Evolutionary conservation across 805 yeast species (phyloP), one percentile per base, ranked within the genome.

Genomic region (Metschnikowia kunwiensis): DNA sequence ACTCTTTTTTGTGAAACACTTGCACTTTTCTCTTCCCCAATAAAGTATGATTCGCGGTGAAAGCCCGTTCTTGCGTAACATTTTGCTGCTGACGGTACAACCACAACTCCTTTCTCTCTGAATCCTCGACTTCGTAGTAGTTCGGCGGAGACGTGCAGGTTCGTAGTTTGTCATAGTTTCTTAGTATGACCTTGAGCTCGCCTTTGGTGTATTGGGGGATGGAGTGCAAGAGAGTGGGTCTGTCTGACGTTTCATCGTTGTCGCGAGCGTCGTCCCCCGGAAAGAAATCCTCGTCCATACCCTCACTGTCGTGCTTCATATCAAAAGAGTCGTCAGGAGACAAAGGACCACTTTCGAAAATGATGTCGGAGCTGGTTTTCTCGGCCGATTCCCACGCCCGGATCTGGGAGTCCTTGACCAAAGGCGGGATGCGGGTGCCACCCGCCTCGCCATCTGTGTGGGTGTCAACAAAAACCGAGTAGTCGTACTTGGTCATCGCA

Each of bases 311-410:
- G 10, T 20, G 7, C 7, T 20, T 10, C 23, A 20, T 20, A 7
- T 20, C 23, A 7, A 7, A 7, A 10, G 23, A 20, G 10, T 20
- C 23, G 19, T 13, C 15, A n/a, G 24, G 15, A 23, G n/a, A 22
- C n/a, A 15, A 9, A 10, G 40, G 24, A 4, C 29, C 30, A 14
- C 38, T 41, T 12, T 61, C 66, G 39, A 67, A 66, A 2, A 68
- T 64, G 22, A 66, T 42, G 34, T 58, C 65, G 17, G 52, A 47
- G 37, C 61, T 57, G 27, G 63, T 57, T 42, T 61, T 60, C 40
- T 68, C 72, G 1, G 71, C 72, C 18, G 64, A 57, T 42, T 68
- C 72, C 74, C 74, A 68, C 13, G 72, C 72, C 34, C 58, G 57
- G 9, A 67, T 53, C 44, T 66, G 72, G n/a, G 70, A 61, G 27